phyloP scores from a whole-genome alignment of 768 basidiomycete species.

The Leccinum variicolor region DNA sequence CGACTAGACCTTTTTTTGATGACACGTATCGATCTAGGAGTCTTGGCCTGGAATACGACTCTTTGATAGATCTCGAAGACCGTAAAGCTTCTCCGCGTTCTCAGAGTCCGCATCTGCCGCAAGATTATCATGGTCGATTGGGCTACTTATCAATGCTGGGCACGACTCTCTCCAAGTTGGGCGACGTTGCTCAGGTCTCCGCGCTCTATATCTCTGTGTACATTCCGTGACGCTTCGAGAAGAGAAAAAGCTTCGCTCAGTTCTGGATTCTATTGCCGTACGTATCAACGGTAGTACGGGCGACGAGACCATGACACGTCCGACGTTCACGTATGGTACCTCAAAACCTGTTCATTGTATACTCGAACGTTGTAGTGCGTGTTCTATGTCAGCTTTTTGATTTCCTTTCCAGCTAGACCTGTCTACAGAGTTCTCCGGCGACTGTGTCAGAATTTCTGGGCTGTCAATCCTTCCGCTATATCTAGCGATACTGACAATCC shows the following conservation, averaged over 20 bases:
- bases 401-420: background rate
- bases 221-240: background rate
- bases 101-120: background rate
- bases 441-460: no score
- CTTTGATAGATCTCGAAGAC: background rate
- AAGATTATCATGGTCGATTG: no score
- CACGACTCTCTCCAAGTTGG: background rate
- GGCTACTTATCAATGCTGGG: background rate
- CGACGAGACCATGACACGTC: background rate
- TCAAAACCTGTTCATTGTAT: background rate
- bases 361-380: background rate
- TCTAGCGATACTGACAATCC: background rate
- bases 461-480: background rate
- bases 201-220: background rate
- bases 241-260: background rate
- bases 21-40: background rate
- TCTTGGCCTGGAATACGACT: background rate
- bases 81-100: background rate
- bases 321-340: background rate
- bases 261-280: background rate
- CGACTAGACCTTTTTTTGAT: background rate
- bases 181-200: background rate
- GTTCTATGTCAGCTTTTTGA: background rate
- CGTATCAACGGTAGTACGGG: background rate
- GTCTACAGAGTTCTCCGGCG: background rate